These are phyloP conservation scores for Fraxinus anomala DNA, from an alignment of 257 asterid species.

Conservation along the genomic window DNA sequence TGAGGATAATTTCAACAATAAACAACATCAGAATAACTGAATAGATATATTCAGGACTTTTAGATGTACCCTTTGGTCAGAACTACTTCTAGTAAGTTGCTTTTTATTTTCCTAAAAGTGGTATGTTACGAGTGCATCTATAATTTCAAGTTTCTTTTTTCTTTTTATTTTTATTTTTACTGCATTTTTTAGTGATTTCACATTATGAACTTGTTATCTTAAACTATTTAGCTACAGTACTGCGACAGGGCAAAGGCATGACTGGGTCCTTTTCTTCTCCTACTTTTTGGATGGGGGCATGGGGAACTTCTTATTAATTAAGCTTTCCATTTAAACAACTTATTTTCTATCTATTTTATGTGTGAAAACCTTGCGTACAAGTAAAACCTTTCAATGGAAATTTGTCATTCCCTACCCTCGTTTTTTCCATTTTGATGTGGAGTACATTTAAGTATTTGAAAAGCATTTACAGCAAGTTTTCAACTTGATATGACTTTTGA, in stretches of 20 bases:
- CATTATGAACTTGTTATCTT: no score
- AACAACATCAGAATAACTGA: conserved; percentile 2
- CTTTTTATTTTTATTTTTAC: no score
- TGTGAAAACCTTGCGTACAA: not conserved
- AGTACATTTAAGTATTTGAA: not conserved
- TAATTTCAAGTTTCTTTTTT: no score
- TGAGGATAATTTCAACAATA: not conserved
- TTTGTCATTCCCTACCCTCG: not conserved
- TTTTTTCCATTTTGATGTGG: no score
- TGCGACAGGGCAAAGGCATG: no score
- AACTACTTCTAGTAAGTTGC: not conserved
- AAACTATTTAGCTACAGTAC: no score
- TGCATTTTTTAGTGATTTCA: no score
- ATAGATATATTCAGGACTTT: conserved; percentile 1
- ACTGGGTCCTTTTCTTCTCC: no score
- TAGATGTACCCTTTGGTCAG: not conserved
- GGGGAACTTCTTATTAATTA: no score
- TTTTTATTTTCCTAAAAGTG: not conserved
- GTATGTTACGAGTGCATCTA: not conserved
- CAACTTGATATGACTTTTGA: not conserved
- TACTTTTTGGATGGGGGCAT: no score
- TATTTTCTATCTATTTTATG: not conserved
- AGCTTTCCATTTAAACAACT: not conserved
- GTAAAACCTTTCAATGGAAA: not conserved
- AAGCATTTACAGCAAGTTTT: not conserved